Conservation (phyloP, 495 filamentous ascomycete species). For the Podospora pseudoanserina region DNA sequence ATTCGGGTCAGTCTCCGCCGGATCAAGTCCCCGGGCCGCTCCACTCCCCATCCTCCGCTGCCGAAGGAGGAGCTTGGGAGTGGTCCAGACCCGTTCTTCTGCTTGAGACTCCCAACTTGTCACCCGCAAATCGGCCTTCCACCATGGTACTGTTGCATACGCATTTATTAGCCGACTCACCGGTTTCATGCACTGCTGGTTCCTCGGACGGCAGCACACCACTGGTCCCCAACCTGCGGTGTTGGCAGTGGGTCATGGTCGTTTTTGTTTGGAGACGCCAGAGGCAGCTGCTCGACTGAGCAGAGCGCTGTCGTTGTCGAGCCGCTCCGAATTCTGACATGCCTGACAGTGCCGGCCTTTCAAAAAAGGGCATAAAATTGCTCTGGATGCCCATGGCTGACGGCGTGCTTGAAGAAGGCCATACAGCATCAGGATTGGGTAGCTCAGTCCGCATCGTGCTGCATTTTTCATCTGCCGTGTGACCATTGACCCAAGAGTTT, state of each 20-base stretch:
- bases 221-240: neutral
- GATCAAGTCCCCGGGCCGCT: slow-evolving; percentile 26
- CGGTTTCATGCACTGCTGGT: slow-evolving; percentile 24
- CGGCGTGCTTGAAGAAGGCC: neutral
- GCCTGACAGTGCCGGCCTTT: neutral
- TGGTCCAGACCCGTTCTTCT: slow-evolving; percentile 7
- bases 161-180: slow-evolving; percentile 26
- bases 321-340: neutral
- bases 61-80: slow-evolving; percentile 18
- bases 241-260: neutral
- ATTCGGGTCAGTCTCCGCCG: slow-evolving; percentile 20
- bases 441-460: neutral
- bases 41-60: slow-evolving; percentile 15
- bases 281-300: neutral
- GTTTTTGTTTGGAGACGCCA: neutral
- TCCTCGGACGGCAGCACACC: slow-evolving; percentile 14
- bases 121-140: slow-evolving; percentile 1
- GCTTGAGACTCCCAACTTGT: slow-evolving; percentile 14
- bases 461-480: slow-evolving; percentile 14
- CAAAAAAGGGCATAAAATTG: slow-evolving; percentile 18
- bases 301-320: neutral
- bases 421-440: slow-evolving; percentile 15
- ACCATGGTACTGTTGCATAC: slow-evolving; percentile 24
- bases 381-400: neutral
- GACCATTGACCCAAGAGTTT: slow-evolving; percentile 6